Conservation (phyloP, 441 rosid genomes). For the Dalechampia spathulata region DNA sequence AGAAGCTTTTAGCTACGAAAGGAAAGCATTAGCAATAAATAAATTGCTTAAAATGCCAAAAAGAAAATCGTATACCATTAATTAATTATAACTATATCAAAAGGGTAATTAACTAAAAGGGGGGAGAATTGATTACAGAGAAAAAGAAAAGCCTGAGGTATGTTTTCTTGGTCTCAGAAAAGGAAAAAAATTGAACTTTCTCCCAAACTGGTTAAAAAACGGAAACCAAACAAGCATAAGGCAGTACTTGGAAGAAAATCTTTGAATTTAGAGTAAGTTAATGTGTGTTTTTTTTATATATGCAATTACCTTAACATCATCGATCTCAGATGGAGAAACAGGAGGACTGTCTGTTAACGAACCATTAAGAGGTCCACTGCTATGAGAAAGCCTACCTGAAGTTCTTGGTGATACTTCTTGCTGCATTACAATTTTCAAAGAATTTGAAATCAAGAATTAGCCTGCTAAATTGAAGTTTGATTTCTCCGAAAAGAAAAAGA, state of each 20-base stretch:
- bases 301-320: slow-evolving; percentile 61
- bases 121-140: slow-evolving; percentile 25
- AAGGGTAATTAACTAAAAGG: slow-evolving; percentile 13
- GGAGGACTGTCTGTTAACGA: slow-evolving; percentile 90
- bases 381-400: slow-evolving; percentile 93
- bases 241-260: too few species aligned
- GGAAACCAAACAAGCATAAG: background rate
- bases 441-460: too few species aligned
- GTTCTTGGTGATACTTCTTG: slow-evolving; percentile 94
- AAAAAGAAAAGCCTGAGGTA: slow-evolving; percentile 17
- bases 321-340: slow-evolving; percentile 82
- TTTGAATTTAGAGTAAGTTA: too few species aligned
- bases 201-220: background rate
- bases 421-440: too few species aligned
- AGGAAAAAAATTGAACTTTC: background rate
- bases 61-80: too few species aligned
- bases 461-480: too few species aligned
- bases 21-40: too few species aligned
- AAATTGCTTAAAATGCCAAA: too few species aligned
- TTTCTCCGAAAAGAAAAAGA: too few species aligned
- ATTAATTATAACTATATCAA: background rate
- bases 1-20: too few species aligned
- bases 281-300: too few species aligned
- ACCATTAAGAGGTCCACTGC: slow-evolving; percentile 94
- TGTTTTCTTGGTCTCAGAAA: slow-evolving; percentile 11